A percentile compares a stretch with the other conserved stretches of the same genome.
These are phyloP conservation scores for Fusarium coicis DNA, from an alignment of 2,329 filamentous ascomycete genomes.

Conservation along the genomic window DNA sequence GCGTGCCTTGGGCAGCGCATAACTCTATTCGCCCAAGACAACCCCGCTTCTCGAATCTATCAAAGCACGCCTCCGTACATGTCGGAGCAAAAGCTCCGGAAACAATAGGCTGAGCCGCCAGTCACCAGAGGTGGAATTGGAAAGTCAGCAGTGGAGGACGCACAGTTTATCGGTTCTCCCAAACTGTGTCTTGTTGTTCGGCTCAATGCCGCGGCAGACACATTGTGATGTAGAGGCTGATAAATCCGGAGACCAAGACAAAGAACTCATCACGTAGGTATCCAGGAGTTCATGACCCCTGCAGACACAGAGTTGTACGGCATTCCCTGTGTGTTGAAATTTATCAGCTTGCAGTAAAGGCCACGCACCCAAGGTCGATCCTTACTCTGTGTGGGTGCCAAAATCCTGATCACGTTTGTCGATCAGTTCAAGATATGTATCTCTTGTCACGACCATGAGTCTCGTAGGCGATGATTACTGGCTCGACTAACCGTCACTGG, in stretches of 20 bases:
- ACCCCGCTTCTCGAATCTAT: neutral
- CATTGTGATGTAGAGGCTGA: no score
- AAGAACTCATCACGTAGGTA: no score
- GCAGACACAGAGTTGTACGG: neutral
- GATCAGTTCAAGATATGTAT: constrained; percentile 12
- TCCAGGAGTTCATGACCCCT: neutral
- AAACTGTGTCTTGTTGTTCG: neutral
- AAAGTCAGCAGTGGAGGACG: neutral
- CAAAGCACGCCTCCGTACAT: neutral
- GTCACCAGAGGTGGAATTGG: neutral
- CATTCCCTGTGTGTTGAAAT: neutral
- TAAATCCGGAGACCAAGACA: neutral
- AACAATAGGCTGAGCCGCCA: neutral
- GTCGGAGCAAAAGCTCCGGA: constrained; percentile 27
- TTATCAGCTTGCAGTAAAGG: neutral
- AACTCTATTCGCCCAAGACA: neutral
- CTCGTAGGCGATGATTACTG: neutral
- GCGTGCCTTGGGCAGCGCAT: neutral
- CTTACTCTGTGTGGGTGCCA: neutral
- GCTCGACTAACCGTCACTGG: neutral
- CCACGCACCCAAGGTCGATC: constrained; percentile 11
- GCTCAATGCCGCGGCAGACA: neutral
- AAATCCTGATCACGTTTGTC: constrained; percentile 14
- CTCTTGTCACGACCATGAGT: neutral
- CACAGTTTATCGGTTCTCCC: neutral